phyloP scores from a whole-genome alignment of 225 moss, liverwort and hornwort genomes.

The Marchantia polymorpha region DNA sequence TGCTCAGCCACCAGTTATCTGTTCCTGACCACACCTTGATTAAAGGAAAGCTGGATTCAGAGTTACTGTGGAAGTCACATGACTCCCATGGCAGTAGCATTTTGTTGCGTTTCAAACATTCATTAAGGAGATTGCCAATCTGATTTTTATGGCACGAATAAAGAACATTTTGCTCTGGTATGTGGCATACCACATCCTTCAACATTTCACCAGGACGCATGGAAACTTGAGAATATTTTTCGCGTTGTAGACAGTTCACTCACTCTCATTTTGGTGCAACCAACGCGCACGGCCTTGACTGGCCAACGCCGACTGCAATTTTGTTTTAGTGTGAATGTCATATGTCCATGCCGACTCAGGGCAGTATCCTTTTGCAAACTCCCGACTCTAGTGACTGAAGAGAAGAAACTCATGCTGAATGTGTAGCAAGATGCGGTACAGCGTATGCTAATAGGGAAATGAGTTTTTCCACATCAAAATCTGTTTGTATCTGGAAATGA shows the following conservation, averaged over 20 bases:
- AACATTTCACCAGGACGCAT: neutral
- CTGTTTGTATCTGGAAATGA: too few species aligned
- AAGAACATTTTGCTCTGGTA: constrained; percentile 13
- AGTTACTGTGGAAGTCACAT: constrained; percentile 20
- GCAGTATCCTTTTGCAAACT: too few species aligned
- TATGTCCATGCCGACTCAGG: too few species aligned
- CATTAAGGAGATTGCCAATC: constrained; percentile 38
- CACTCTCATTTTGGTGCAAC: neutral
- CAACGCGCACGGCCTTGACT: neutral
- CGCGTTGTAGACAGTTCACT: neutral
- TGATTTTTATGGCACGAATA: constrained; percentile 14
- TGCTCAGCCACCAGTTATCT: constrained; percentile 7
- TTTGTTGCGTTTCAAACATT: constrained; percentile 38
- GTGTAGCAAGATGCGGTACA: too few species aligned
- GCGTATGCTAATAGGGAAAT: too few species aligned
- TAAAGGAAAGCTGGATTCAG: constrained; percentile 4
- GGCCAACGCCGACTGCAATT: too few species aligned
- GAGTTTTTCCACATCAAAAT: too few species aligned
- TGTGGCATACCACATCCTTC: constrained; percentile 6
- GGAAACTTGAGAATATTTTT: neutral
- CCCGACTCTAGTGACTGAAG: too few species aligned
- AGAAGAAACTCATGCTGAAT: too few species aligned
- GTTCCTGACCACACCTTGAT: neutral
- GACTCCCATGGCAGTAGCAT: constrained; percentile 22
- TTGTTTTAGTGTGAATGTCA: too few species aligned